phyloP scores from a whole-genome alignment of 2,329 filamentous ascomycete genomes.

The Trichophyton rubrum region DNA sequence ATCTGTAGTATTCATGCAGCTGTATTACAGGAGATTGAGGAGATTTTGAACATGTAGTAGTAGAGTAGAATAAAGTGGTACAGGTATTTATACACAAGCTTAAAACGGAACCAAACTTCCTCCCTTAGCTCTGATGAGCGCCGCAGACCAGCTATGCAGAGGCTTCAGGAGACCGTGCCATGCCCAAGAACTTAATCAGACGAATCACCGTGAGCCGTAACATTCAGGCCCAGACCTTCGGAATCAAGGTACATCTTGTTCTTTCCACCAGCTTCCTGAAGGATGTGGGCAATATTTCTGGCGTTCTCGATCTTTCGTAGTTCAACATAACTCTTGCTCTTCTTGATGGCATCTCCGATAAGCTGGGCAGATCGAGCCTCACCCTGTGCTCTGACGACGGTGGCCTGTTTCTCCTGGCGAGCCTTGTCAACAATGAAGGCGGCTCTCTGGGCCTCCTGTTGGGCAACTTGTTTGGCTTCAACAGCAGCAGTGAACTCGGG shows the following conservation, averaged over 20 bases:
- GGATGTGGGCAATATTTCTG: constrained; percentile 67
- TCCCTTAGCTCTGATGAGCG: not conserved
- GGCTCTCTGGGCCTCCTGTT: constrained; percentile 90
- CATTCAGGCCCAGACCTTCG: constrained; percentile 81
- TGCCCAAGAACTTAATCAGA: not conserved
- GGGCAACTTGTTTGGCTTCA: constrained; percentile 57
- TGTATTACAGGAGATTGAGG: not conserved
- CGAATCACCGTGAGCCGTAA: constrained; percentile 35
- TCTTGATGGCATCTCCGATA: constrained; percentile 99
- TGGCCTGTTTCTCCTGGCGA: constrained; percentile 97
- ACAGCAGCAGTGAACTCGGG: constrained; percentile 58
- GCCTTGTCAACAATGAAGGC: constrained; percentile 98
- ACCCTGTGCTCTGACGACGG: constrained; percentile 96
- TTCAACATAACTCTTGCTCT: constrained; percentile 92
- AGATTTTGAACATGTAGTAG: not conserved
- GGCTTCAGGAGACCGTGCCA: not conserved
- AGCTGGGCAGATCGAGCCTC: constrained; percentile 95
- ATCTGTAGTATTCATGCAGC: not conserved
- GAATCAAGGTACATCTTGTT: constrained; percentile 93
- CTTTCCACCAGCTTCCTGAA: constrained; percentile 73
- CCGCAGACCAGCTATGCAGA: not conserved
- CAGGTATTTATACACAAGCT: constrained; percentile 1
- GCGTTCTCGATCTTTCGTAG: constrained; percentile 98
- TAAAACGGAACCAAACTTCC: not conserved
- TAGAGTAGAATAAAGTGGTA: constrained; percentile 3